phyloP scores from a whole-genome alignment of 139 green algal species.

The Coccomyxa sp. region DNA sequence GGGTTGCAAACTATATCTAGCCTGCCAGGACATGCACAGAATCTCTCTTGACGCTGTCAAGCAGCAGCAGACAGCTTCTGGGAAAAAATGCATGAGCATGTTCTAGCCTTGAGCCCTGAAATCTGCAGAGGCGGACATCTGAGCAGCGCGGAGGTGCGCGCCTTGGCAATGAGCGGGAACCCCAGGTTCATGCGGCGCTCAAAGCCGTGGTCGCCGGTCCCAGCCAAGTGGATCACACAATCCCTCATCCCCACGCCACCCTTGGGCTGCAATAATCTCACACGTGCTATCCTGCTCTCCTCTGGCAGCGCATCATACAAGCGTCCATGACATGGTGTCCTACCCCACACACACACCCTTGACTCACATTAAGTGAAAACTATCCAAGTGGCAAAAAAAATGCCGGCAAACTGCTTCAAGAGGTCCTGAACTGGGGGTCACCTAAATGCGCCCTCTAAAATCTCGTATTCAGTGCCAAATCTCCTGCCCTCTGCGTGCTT shows the following conservation, averaged over 20 bases:
- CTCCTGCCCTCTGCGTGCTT: constrained; percentile 26
- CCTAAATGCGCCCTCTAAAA: constrained; percentile 56
- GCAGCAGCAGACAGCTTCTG: too few relatives aligned
- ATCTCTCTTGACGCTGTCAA: too few relatives aligned
- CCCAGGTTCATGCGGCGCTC: constrained; percentile 49
- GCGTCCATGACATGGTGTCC: constrained; percentile 47
- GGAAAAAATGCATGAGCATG: too few relatives aligned
- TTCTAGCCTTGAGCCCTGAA: too few relatives aligned
- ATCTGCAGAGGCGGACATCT: too few relatives aligned
- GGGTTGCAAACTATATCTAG: too few relatives aligned
- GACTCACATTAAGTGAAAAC: neutral
- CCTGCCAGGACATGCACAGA: too few relatives aligned
- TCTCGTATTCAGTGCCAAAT: constrained; percentile 36
- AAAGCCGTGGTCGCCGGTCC: constrained; percentile 79
- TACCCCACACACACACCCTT: constrained; percentile 2
- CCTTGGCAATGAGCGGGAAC: constrained; percentile 39
- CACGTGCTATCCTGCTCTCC: constrained; percentile 47
- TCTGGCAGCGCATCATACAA: constrained; percentile 63
- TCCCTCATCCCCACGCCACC: constrained; percentile 7
- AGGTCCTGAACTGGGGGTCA: neutral
- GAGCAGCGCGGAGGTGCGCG: too few relatives aligned
- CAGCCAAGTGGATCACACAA: constrained; percentile 77
- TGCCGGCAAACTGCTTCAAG: neutral
- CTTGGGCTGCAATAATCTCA: constrained; percentile 48
- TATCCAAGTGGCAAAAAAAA: neutral